Evolutionary conservation across 2,329 filamentous ascomycete species (phyloP), one percentile per base, ranked within the genome.

Genomic region (Aspergillus glaucus): DNA sequence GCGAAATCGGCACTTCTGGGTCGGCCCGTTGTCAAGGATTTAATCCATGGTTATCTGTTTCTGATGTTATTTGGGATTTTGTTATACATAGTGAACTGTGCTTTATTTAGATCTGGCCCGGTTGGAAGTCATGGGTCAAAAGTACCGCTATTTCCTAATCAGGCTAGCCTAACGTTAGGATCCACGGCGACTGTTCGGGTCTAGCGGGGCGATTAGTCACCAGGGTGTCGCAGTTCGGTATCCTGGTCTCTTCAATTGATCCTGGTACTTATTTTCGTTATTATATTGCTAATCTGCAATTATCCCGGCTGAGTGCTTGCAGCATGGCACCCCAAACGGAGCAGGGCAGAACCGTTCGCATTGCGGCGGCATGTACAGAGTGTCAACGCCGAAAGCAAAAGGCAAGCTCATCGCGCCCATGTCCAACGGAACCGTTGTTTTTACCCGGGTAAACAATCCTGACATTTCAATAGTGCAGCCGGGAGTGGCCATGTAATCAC

Each of bases 331-430:
- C 19, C 14, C 10, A 41, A 24, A 9, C 10, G 14, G 22, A 30
- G 12, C 41, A 30, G 24, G 49, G 44, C 3, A 60, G 51, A 37
- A 17, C 53, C 21, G 36, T 49, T 34, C 54, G 57, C n/a, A 37
- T 50, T 14, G 50, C 54, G 7, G 50, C 56, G 48, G 55, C 74
- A 4, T 78, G 75, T 59, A 66, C 69, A 2, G 74, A 78, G 55
- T 78, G 75, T 53, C 74, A 75, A 51, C 68, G 75, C 7, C 69
- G 75, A 39, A 78, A 78, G 59, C 75, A 78, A 54, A 77, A 75
- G 68, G 73, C 68, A 61, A 56, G 61, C 44, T 42, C 46, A 15
- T 14, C 24, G 21, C 21, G 32, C 17, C 28, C 42, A 19, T 42
- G 12, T 12, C 17, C 10, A 12, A 39, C n/a, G 19, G 3, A 39